A percentile compares a stretch with the other conserved stretches of the same genome.
phyloP scores from a whole-genome alignment of 495 filamentous ascomycete genomes.

The Penicillium antarcticum region DNA sequence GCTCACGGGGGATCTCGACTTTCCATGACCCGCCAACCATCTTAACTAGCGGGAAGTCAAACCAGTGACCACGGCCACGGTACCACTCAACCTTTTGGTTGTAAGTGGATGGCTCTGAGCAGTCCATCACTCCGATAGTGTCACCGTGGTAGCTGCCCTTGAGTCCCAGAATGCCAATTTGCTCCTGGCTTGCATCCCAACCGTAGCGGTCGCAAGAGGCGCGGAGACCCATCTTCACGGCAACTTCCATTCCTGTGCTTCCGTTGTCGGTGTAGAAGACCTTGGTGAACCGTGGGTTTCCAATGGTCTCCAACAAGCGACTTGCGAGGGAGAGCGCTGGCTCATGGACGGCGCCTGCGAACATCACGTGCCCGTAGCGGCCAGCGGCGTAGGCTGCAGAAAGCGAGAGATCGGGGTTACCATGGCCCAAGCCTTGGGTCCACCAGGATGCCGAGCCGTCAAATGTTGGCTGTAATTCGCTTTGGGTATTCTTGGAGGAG shows the following conservation, averaged over 20 bases:
- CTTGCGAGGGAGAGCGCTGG: constrained; percentile 65
- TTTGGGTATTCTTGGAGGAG: constrained; percentile 1
- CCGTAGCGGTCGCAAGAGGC: constrained; percentile 61
- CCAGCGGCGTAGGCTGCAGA: constrained; percentile 75
- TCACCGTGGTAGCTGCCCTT: constrained; percentile 79
- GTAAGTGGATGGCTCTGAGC: constrained; percentile 64
- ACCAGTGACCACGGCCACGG: constrained; percentile 68
- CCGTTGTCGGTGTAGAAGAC: constrained; percentile 81
- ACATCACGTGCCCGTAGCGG: constrained; percentile 85
- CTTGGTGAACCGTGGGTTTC: constrained; percentile 58
- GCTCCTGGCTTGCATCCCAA: constrained; percentile 51
- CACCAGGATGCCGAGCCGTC: constrained; percentile 83
- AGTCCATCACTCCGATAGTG: constrained; percentile 80
- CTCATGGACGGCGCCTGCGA: constrained; percentile 68
- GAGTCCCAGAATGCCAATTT: constrained; percentile 64
- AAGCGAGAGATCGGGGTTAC: constrained; percentile 61
- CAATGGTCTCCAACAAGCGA: constrained; percentile 49
- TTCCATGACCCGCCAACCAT: constrained; percentile 62
- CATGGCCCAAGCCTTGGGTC: constrained; percentile 80
- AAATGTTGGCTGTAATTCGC: constrained; percentile 56
- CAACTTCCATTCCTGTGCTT: constrained; percentile 75
- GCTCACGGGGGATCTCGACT: constrained; percentile 49
- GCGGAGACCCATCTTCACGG: constrained; percentile 73
- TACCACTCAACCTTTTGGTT: constrained; percentile 83
- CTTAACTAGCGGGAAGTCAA: constrained; percentile 67